Conservation (phyloP, 768 basidiomycete species). For the Mrakia hoshinonis region DNA sequence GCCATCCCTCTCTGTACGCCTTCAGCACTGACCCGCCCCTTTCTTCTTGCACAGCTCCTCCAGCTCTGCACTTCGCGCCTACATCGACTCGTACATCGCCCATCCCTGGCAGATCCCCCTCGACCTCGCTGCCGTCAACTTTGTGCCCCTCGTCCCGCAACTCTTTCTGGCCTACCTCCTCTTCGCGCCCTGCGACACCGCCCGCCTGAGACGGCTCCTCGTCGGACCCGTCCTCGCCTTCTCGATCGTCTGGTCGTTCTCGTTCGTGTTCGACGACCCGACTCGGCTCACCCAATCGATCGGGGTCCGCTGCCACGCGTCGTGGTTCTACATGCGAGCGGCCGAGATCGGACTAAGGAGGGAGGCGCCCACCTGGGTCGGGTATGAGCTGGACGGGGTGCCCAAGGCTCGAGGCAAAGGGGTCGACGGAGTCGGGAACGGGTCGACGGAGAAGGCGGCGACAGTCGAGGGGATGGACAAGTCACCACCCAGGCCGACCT, state of each 20-base stretch:
- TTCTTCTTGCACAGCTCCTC: too few relatives aligned
- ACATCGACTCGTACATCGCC: neutral
- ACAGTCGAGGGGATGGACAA: neutral
- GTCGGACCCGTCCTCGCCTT: neutral
- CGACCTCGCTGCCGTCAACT: neutral
- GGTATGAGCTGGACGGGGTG: neutral
- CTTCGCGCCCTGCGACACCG: neutral
- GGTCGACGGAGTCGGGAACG: neutral
- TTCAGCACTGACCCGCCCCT: too few relatives aligned
- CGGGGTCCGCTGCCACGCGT: neutral
- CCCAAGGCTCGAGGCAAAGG: too few relatives aligned
- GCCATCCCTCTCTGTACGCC: too few relatives aligned
- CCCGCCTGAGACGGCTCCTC: neutral
- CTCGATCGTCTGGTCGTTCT: neutral
- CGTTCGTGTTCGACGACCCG: neutral
- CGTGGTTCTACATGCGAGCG: neutral
- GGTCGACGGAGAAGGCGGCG: neutral
- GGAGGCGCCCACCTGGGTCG: neutral
- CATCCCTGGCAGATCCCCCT: neutral
- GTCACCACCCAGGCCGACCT: too few relatives aligned
- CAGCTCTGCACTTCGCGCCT: neutral
- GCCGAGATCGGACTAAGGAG: neutral
- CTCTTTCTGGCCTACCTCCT: neutral
- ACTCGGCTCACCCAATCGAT: neutral
- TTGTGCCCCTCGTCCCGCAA: conserved; percentile 1